Base-by-base conservation (phyloP, 2,329 filamentous ascomycete genomes). In the Plectosphaerella cucumerina region DNA sequence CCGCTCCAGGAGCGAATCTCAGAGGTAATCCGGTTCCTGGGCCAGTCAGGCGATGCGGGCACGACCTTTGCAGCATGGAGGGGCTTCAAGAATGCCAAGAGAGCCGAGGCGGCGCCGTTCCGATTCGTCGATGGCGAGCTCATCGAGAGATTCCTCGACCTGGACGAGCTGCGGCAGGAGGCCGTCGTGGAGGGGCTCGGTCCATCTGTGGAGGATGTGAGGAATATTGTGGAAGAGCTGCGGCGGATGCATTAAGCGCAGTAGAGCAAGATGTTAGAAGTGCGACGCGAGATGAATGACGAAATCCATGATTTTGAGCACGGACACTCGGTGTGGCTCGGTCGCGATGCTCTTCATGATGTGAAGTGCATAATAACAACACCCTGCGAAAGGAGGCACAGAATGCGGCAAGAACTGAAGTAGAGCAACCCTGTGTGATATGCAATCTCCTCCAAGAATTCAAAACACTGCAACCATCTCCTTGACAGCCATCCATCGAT, bases 111-210 rank as follows among this genome's bases (percentile, higher is more conserved):
- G 1, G 89, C 87, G 37, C 93, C 94, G 0, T 89, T 84, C 62
- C 80, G 93, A 2, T 97, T 97, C 61, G 82, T 99, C 12, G 94
- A 99, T 62, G 94, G 93, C 0, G 93, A 97, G 65, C 75, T 97
- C 60, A 77, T 99, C 12, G 93, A 97, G 70, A 71, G 82, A 48
- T 97, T 97, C 63, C 68, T 97, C 58, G 85, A 91, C 56, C 73
- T 89, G 56, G 75, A 80, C 44, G 82, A 86, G 50, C 72, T 74
- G 35, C 70, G 70, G 39, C 83, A 85, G 68, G 72, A 70, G 58
- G 65, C 70, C 50, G 72, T 80, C 47, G 83, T 73, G 51, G 65
- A 75, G 65, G 84, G 73, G 46, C 76, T 78, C 57, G 86, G 74
- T 50, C 84, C 73, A 55, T 81, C 74, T 73, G 67, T 89, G 56